A percentile compares a stretch with the other conserved stretches of the same genome.
These are phyloP conservation scores for Diaporthe sp. DNA, from an alignment of 2,329 filamentous ascomycete genomes.

Conservation along the genomic window DNA sequence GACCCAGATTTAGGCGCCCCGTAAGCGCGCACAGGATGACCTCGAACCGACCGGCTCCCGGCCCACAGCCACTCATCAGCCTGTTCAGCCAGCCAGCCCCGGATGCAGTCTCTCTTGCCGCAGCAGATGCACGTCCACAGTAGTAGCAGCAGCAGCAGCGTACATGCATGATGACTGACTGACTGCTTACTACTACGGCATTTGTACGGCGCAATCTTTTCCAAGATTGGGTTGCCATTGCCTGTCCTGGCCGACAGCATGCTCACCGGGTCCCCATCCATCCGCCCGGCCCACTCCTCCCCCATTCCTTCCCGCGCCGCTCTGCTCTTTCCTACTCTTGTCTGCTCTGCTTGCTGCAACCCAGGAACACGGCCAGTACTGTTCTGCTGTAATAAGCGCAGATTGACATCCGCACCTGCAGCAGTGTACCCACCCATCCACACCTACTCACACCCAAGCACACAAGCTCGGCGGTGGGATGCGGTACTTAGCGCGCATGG, in stretches of 20 bases:
- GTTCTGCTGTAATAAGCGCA: neutral
- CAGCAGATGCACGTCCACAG: constrained; percentile 11
- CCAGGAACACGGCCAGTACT: constrained; percentile 10
- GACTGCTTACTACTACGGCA: neutral
- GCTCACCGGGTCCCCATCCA: constrained; percentile 25
- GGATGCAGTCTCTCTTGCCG: neutral
- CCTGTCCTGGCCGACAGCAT: constrained; percentile 19
- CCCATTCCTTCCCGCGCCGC: constrained; percentile 23
- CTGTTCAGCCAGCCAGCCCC: constrained; percentile 4
- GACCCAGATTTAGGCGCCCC: constrained; percentile 35
- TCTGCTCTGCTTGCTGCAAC: neutral
- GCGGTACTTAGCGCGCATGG: constrained; percentile 26
- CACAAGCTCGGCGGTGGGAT: constrained; percentile 14
- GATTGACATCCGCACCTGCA: constrained; percentile 25
- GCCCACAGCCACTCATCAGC: constrained; percentile 35
- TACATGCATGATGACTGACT: neutral
- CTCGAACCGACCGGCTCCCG: constrained; percentile 12
- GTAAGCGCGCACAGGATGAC: constrained; percentile 37
- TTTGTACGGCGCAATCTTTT: neutral
- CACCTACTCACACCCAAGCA: neutral
- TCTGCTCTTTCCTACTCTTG: neutral
- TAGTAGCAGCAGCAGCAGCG: neutral
- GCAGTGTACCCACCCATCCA: neutral
- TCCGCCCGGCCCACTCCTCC: constrained; percentile 25
- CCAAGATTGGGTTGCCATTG: constrained; percentile 13